These are phyloP conservation scores for Hydrangea macrophylla DNA, from an alignment of 148 eudicot species.

Conservation along the genomic window DNA sequence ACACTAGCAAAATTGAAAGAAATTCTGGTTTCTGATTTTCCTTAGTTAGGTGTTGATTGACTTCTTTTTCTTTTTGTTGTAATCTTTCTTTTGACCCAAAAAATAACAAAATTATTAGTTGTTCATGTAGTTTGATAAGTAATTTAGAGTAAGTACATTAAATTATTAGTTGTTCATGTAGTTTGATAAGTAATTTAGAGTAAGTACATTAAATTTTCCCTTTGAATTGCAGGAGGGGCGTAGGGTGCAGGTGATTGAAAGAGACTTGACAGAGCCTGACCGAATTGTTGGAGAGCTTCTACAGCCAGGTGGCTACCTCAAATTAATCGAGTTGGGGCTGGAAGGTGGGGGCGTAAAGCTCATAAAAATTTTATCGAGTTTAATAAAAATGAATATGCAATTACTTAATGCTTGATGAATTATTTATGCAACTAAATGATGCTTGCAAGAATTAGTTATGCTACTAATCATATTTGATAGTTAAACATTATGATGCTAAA, in stretches of 20 bases:
- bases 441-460: not conserved
- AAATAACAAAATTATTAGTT: too few species aligned
- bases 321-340: constrained; percentile 57
- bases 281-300: constrained; percentile 70
- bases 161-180: not conserved
- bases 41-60: too few species aligned
- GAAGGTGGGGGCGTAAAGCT: constrained; percentile 35
- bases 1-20: too few species aligned
- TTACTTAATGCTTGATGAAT: too few species aligned
- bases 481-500: not conserved
- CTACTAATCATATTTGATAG: not conserved
- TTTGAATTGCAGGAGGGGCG: constrained; percentile 52
- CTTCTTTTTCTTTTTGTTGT: too few species aligned
- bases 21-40: not conserved
- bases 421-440: too few species aligned
- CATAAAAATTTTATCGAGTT: not conserved
- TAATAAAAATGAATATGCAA: not conserved
- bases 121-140: not conserved
- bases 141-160: not conserved
- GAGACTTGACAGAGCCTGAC: constrained; percentile 65
- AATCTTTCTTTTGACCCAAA: too few species aligned
- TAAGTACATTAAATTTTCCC: not conserved
- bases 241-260: constrained; percentile 61
- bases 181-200: not conserved
- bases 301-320: constrained; percentile 72